These are phyloP conservation scores for Leucogyrophana mollusca DNA, from an alignment of 768 basidiomycete genomes.

Conservation along the genomic window DNA sequence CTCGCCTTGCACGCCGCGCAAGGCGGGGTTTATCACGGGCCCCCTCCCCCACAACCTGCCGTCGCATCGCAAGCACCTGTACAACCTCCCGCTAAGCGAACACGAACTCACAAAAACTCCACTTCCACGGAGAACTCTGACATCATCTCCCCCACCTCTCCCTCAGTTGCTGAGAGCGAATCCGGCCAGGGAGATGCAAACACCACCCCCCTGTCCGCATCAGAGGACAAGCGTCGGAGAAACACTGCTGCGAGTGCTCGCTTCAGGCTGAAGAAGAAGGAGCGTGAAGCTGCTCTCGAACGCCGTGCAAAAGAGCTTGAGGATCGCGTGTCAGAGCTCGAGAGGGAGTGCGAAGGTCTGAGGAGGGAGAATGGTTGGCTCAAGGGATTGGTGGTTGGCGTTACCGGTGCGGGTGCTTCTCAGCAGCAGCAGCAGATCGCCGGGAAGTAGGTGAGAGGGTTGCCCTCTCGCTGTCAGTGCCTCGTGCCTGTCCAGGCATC, in stretches of 20 bases:
- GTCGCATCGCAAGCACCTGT: slow-evolving; percentile 15
- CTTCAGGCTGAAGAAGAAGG: slow-evolving; percentile 95
- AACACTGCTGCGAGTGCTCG: slow-evolving; percentile 94
- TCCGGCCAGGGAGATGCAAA: slow-evolving; percentile 11
- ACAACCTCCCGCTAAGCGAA: slow-evolving; percentile 47
- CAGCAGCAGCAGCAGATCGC: neutral
- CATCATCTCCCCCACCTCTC: slow-evolving; percentile 24
- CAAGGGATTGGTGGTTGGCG: slow-evolving; percentile 85
- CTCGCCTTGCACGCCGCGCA: slow-evolving; percentile 57
- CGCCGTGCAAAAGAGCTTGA: slow-evolving; percentile 83
- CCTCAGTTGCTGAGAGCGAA: slow-evolving; percentile 28
- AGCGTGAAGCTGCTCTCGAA: slow-evolving; percentile 88
- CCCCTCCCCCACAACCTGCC: slow-evolving; percentile 14
- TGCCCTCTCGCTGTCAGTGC: too few species aligned
- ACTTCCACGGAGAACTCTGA: slow-evolving; percentile 22
- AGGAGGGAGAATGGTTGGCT: slow-evolving; percentile 91
- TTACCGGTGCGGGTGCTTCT: slow-evolving; percentile 64
- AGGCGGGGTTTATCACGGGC: slow-evolving; percentile 18
- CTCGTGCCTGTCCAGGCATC: neutral
- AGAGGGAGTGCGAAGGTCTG: slow-evolving; percentile 88
- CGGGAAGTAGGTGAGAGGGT: neutral
- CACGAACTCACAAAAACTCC: slow-evolving; percentile 55
- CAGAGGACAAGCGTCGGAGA: slow-evolving; percentile 90
- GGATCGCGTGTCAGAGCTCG: slow-evolving; percentile 72
- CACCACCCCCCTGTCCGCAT: slow-evolving; percentile 40